These are phyloP conservation scores for Candida koratica DNA, from an alignment of 805 yeast genomes.

Conservation along the genomic window DNA sequence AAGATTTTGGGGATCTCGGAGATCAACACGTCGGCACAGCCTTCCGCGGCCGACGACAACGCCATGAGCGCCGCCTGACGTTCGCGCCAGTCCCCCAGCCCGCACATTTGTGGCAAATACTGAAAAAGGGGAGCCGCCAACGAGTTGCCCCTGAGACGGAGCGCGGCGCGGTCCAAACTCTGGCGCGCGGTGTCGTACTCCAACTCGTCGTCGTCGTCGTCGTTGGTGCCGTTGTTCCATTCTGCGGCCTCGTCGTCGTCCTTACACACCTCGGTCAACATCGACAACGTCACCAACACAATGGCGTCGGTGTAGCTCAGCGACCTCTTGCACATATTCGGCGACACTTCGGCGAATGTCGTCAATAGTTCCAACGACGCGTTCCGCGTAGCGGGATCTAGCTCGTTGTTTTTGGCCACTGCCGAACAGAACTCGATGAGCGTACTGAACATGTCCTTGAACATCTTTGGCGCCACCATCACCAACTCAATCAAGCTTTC, in stretches of 20 bases:
- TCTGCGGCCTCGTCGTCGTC: constrained; percentile 84
- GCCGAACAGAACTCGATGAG: constrained; percentile 81
- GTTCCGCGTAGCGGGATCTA: constrained; percentile 75
- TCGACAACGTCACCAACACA: constrained; percentile 66
- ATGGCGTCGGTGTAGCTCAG: constrained; percentile 66
- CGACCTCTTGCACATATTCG: constrained; percentile 87
- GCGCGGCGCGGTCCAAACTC: constrained; percentile 85
- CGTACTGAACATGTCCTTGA: constrained; percentile 85
- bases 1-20: constrained; percentile 76
- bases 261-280: constrained; percentile 94
- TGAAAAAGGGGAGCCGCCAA: constrained; percentile 85
- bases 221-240: constrained; percentile 79
- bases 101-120: constrained; percentile 78
- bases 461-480: constrained; percentile 90
- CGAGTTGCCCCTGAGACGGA: constrained; percentile 76
- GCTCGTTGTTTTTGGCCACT: constrained; percentile 74
- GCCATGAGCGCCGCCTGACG: constrained; percentile 98
- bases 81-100: constrained; percentile 81
- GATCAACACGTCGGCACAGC: constrained; percentile 85
- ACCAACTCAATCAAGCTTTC: constrained; percentile 88
- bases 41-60: constrained; percentile 93
- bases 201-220: constrained; percentile 74
- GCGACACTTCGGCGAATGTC: constrained; percentile 88
- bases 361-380: constrained; percentile 86
- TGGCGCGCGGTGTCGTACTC: constrained; percentile 91